Conservation (phyloP, 2,329 filamentous ascomycete genomes). For the Nigrospora oryzae region DNA sequence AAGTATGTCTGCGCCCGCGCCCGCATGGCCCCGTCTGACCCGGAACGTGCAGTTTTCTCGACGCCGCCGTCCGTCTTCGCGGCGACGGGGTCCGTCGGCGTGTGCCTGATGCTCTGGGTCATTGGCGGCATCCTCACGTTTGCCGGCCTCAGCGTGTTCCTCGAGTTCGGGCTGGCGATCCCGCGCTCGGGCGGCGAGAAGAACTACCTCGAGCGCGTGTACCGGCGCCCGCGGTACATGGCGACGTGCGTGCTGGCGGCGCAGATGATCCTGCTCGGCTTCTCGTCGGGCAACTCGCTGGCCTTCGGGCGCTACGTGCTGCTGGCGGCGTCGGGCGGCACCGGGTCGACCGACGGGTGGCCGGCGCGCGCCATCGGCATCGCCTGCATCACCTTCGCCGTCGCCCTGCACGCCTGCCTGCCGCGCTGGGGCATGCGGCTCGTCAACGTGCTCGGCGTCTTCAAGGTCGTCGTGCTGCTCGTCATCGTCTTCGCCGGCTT, state of each 20-base stretch:
- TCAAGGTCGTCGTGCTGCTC: constrained; percentile 51
- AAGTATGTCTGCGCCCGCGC: constrained; percentile 28
- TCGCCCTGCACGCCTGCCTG: constrained; percentile 39
- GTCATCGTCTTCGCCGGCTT: constrained; percentile 56
- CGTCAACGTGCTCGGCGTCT: constrained; percentile 49
- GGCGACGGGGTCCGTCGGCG: constrained; percentile 42
- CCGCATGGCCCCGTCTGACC: too few species aligned
- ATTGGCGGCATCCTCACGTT: constrained; percentile 44
- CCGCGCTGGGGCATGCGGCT: constrained; percentile 52
- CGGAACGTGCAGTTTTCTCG: constrained; percentile 48
- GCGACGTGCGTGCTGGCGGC: constrained; percentile 51
- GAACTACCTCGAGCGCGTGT: constrained; percentile 58
- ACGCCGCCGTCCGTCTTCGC: constrained; percentile 44
- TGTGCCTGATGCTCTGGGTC: constrained; percentile 27
- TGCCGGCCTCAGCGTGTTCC: constrained; percentile 50
- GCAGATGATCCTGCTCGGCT: constrained; percentile 54
- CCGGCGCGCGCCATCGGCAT: constrained; percentile 47
- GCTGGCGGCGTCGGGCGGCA: constrained; percentile 35
- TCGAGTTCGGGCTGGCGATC: constrained; percentile 56
- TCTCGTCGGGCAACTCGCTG: constrained; percentile 49
- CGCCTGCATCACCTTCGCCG: constrained; percentile 44
- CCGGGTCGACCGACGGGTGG: constrained; percentile 40
- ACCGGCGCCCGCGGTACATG: constrained; percentile 48
- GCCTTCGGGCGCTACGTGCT: constrained; percentile 52
- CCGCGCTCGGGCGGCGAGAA: constrained; percentile 57